phyloP scores from a whole-genome alignment of 805 yeast species.

The Kuraishia capsulata region DNA sequence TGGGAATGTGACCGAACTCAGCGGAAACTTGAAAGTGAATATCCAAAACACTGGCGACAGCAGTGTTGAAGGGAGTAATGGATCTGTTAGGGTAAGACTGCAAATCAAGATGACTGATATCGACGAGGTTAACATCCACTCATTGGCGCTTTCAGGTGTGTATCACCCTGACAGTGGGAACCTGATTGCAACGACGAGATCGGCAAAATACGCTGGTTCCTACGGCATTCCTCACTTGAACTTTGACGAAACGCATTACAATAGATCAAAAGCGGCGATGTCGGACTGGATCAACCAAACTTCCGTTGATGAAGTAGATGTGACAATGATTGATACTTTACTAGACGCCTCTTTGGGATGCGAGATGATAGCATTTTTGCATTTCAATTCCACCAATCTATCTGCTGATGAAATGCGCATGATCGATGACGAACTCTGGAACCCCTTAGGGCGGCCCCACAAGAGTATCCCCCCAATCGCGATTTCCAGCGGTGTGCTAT shows the following conservation, averaged over 20 bases:
- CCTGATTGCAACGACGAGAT: constrained; percentile 43
- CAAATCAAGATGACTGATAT: constrained; percentile 26
- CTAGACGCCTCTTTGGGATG: constrained; percentile 38
- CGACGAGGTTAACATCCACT: constrained; percentile 39
- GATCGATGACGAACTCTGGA: constrained; percentile 63
- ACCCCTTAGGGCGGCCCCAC: constrained; percentile 77
- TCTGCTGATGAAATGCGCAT: constrained; percentile 40
- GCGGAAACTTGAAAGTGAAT: constrained; percentile 12
- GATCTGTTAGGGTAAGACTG: constrained; percentile 26
- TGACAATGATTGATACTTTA: constrained; percentile 24
- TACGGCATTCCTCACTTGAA: constrained; percentile 53
- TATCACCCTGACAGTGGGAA: constrained; percentile 64
- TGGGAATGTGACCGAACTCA: constrained; percentile 14
- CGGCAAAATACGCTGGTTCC: constrained; percentile 59
- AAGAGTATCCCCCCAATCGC: constrained; percentile 45
- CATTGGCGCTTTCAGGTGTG: constrained; percentile 45
- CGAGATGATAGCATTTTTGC: constrained; percentile 64
- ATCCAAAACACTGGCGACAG: constrained; percentile 1
- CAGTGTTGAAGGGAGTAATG: constrained; percentile 13
- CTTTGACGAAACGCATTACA: constrained; percentile 29
- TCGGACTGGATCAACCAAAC: constrained; percentile 35
- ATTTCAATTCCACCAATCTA: constrained; percentile 52
- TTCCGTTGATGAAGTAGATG: constrained; percentile 27
- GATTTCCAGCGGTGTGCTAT: constrained; percentile 49
- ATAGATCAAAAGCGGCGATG: constrained; percentile 34